Base-by-base conservation (phyloP, 108 stramenopile species). In the Fistulifera pelliculosa region DNA sequence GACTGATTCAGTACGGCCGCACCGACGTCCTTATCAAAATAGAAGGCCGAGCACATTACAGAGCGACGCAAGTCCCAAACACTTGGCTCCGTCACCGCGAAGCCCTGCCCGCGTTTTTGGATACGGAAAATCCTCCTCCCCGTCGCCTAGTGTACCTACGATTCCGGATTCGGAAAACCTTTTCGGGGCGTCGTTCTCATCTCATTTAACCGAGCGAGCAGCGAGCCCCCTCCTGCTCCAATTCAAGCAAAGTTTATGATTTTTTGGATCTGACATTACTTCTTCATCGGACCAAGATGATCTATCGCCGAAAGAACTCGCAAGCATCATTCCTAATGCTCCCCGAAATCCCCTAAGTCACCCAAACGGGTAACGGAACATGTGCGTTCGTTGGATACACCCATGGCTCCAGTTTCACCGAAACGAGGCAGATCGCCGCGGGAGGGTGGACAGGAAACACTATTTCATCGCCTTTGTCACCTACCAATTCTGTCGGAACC, bases 21-120 rank as follows among this genome's bases (percentile, higher is more conserved):
- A 58, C 41, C 52, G 19, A 38, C 47, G 19, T 8, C 24, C 6
- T 54, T 38, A 16, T 31, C 49, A 21, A 48, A 41, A 31, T 41
- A 41, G 1, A 39, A n/a, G 27, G 41, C 28, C 52, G n/a, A 55
- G 48, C 35, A 2, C 71, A 16, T 26, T 49, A 26, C 22, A 51
- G 5, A 66, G 58, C 49, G 62, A n/a, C 3, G 61, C 17, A 11
- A 75, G 68, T 49, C 68, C 68, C 2, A 75, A 62, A 44, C 41
- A 25, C 38, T 44, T 53, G 53, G 26, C 56, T 19, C 10, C 52
- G 24, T 47, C 71, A 11, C 71, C 71, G 11, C 22, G 53, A 16
- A 73, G 71, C 49, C 71, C 71, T 15, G 28, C 61, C 0, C 35
- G 71, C 48, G 41, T 41, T 4, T 21, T 45, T 45, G 44, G 44